phyloP scores from a whole-genome alignment of 805 yeast genomes.

The Ogataea chonburiensis region DNA sequence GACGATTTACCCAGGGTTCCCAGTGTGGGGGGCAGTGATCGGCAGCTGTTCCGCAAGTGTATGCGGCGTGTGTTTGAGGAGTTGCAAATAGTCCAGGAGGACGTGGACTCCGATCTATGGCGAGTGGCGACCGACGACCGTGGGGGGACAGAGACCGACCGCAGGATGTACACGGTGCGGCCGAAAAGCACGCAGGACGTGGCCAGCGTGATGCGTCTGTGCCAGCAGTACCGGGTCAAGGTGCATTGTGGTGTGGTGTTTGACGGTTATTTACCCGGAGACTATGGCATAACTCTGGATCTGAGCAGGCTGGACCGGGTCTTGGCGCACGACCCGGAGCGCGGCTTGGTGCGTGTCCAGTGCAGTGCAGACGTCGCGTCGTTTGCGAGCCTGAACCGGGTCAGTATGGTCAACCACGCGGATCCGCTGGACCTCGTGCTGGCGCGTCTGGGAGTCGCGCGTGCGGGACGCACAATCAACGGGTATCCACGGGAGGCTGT shows the following conservation, averaged over 20 bases:
- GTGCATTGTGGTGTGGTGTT: constrained; percentile 18
- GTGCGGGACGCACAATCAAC: constrained; percentile 1
- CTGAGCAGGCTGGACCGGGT: constrained; percentile 18
- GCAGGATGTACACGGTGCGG: constrained; percentile 20
- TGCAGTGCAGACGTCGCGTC: constrained; percentile 9
- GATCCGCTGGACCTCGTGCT: constrained; percentile 22
- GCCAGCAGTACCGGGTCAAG: constrained; percentile 30
- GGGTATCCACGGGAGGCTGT: constrained; percentile 15
- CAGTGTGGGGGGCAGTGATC: constrained; percentile 22
- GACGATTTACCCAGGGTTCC: constrained; percentile 20
- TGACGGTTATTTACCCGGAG: constrained; percentile 7
- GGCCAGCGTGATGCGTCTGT: constrained; percentile 22
- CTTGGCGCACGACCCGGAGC: constrained; percentile 4
- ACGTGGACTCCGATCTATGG: constrained; percentile 23
- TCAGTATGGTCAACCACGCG: constrained; percentile 4
- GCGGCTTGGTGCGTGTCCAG: constrained; percentile 10
- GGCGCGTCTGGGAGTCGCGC: constrained; percentile 19
- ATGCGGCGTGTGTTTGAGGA: constrained; percentile 26
- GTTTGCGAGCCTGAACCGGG: constrained; percentile 2
- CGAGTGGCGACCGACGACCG: constrained; percentile 19
- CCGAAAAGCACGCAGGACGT: constrained; percentile 27
- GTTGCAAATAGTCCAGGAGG: constrained; percentile 16
- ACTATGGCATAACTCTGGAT: constrained; percentile 14
- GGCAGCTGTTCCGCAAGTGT: constrained; percentile 30
- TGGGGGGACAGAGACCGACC: too few relatives aligned